Evolutionary conservation across 2,329 filamentous ascomycete genomes (phyloP).

Genomic region (Penicillium sclerotiorum): DNA sequence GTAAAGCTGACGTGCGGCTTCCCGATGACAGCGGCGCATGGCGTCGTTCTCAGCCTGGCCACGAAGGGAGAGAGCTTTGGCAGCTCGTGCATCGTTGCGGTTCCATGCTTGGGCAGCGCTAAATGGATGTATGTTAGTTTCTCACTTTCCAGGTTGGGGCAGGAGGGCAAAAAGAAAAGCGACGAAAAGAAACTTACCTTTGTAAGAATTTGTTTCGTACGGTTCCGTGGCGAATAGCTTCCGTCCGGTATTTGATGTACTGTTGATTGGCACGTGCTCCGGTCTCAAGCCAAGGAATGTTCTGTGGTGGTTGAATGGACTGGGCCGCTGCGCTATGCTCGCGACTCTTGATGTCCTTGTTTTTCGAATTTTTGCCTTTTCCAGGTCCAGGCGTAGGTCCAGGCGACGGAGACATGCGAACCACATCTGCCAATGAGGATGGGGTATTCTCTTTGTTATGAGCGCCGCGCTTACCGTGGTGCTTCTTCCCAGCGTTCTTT

Average conservation of each 20-base stretch:
- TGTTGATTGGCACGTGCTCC: slow-evolving; percentile 87
- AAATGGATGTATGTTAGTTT: too few species aligned
- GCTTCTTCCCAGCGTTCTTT: slow-evolving; percentile 78
- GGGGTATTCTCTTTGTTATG: slow-evolving; percentile 71
- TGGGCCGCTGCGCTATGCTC: slow-evolving; percentile 81
- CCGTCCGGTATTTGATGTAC: slow-evolving; percentile 91
- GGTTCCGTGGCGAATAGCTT: slow-evolving; percentile 96
- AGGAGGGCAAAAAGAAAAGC: too few species aligned
- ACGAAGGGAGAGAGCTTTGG: slow-evolving; percentile 89
- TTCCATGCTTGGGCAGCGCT: slow-evolving; percentile 99
- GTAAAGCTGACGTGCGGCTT: slow-evolving; percentile 88
- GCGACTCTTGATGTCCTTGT: slow-evolving; percentile 65
- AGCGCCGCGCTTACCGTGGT: slow-evolving; percentile 86
- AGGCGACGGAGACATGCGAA: slow-evolving; percentile 93
- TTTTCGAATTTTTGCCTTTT: slow-evolving; percentile 56
- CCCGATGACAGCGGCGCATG: slow-evolving; percentile 95
- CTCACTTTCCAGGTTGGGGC: too few species aligned
- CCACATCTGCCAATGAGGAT: slow-evolving; percentile 86
- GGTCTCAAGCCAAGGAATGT: slow-evolving; percentile 96
- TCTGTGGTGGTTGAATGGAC: slow-evolving; percentile 82
- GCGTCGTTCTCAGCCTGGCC: slow-evolving; percentile 96
- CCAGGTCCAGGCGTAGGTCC: slow-evolving; percentile 58
- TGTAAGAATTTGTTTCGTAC: slow-evolving; percentile 96
- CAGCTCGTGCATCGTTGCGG: slow-evolving; percentile 91
- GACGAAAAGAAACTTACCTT: slow-evolving; percentile 68